These are phyloP conservation scores for Claviceps sp. DNA, from an alignment of 2,329 filamentous ascomycete species.

Conservation along the genomic window DNA sequence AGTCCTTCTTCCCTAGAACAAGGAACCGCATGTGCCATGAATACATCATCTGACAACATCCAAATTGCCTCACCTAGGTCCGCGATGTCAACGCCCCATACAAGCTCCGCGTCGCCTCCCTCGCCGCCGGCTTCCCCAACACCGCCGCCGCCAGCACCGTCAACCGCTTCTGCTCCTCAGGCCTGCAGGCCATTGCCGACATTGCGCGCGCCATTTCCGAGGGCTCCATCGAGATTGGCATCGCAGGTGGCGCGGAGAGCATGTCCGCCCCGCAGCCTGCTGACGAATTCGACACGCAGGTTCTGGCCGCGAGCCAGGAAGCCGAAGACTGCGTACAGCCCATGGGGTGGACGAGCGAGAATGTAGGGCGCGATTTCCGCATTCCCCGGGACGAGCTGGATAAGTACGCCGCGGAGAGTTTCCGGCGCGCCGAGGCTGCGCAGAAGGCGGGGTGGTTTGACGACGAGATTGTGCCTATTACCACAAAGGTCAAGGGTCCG, in stretches of 20 bases:
- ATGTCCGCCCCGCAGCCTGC: slow-evolving; percentile 66
- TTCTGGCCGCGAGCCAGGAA: slow-evolving; percentile 60
- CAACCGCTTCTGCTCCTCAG: slow-evolving; percentile 96
- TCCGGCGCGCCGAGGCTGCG: slow-evolving; percentile 72
- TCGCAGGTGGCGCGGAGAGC: slow-evolving; percentile 78
- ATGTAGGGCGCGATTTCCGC: slow-evolving; percentile 82
- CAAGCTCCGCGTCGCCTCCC: slow-evolving; percentile 75
- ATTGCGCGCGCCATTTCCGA: slow-evolving; percentile 76
- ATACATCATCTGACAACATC: neutral
- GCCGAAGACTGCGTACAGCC: slow-evolving; percentile 77
- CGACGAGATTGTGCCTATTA: slow-evolving; percentile 88
- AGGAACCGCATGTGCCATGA: too few species aligned
- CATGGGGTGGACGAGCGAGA: slow-evolving; percentile 98
- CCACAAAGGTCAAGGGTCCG: slow-evolving; percentile 66
- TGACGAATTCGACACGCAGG: slow-evolving; percentile 62
- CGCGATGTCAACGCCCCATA: slow-evolving; percentile 77
- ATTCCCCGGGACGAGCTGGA: slow-evolving; percentile 73
- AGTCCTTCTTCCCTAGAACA: too few species aligned
- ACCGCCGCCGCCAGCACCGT: slow-evolving; percentile 69
- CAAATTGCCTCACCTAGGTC: slow-evolving; percentile 39
- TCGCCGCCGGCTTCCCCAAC: slow-evolving; percentile 88
- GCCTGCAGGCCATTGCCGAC: slow-evolving; percentile 88
- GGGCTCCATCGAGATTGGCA: slow-evolving; percentile 73
- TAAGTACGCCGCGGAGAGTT: slow-evolving; percentile 74
- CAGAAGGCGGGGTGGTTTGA: slow-evolving; percentile 87